phyloP scores from a whole-genome alignment of 2,329 filamentous ascomycete species.

The Arthroderma sp. region DNA sequence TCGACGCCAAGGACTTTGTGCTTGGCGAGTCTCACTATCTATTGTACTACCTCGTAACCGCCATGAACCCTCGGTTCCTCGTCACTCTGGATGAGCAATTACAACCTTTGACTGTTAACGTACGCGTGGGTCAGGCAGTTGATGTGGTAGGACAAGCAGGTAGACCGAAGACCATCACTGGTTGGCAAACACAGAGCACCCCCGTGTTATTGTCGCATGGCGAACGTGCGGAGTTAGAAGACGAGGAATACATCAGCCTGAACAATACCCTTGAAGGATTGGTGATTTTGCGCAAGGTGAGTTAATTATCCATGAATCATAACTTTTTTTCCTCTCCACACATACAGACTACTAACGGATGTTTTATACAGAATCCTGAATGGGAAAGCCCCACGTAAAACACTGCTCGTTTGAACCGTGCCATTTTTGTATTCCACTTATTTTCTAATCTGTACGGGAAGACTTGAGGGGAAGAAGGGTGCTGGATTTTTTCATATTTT shows the following conservation, averaged over 20 bases:
- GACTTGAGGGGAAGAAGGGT: no score
- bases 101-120: slow-evolving; percentile 86
- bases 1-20: slow-evolving; percentile 82
- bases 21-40: slow-evolving; percentile 71
- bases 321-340: neutral
- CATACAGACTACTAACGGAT: slow-evolving; percentile 10
- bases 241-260: slow-evolving; percentile 90
- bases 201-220: slow-evolving; percentile 89
- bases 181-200: slow-evolving; percentile 99
- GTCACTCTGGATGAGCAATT: slow-evolving; percentile 92
- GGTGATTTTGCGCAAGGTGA: slow-evolving; percentile 92
- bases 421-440: neutral
- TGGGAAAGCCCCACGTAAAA: slow-evolving; percentile 24
- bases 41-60: slow-evolving; percentile 90
- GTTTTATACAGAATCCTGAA: slow-evolving; percentile 29
- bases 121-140: slow-evolving; percentile 92
- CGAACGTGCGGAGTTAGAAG: slow-evolving; percentile 89
- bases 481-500: no score
- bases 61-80: slow-evolving; percentile 93
- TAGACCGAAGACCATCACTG: slow-evolving; percentile 95
- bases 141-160: slow-evolving; percentile 96
- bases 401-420: neutral
- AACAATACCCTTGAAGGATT: slow-evolving; percentile 86
- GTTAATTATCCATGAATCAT: slow-evolving; percentile 14
- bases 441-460: no score